Evolutionary conservation across 1,284 basidiomycete genomes (phyloP).

Genomic region (Moesziomyces globuligerus): DNA sequence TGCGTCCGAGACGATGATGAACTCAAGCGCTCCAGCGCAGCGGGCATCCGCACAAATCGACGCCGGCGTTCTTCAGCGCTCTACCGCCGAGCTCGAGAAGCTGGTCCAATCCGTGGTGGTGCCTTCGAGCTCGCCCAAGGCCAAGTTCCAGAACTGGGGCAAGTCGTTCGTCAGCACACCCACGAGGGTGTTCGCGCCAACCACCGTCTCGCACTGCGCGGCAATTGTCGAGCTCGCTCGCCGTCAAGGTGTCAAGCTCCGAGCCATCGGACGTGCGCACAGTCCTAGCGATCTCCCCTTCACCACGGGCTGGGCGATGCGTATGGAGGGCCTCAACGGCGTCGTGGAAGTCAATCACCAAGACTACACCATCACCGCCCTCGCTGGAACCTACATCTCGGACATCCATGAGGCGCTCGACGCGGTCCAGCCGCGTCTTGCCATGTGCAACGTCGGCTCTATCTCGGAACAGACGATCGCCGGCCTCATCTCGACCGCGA

Average conservation of each 20-base stretch:
- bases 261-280: slow-evolving; percentile 89
- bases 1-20: not conserved
- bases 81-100: slow-evolving; percentile 29
- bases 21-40: not conserved
- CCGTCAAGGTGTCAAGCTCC: slow-evolving; percentile 77
- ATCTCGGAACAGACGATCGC: slow-evolving; percentile 96
- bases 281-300: slow-evolving; percentile 83
- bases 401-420: slow-evolving; percentile 71
- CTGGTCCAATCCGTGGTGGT: slow-evolving; percentile 28
- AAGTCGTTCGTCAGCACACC: slow-evolving; percentile 70
- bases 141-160: slow-evolving; percentile 71
- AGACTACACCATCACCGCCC: slow-evolving; percentile 44
- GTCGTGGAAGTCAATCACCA: slow-evolving; percentile 41
- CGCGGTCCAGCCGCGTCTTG: slow-evolving; percentile 73
- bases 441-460: slow-evolving; percentile 91
- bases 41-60: slow-evolving; percentile 16
- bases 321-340: slow-evolving; percentile 63
- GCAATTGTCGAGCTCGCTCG: slow-evolving; percentile 85
- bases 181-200: slow-evolving; percentile 78
- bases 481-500: slow-evolving; percentile 93
- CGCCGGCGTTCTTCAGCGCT: slow-evolving; percentile 18
- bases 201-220: slow-evolving; percentile 77
- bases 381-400: slow-evolving; percentile 67
- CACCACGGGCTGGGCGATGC: slow-evolving; percentile 63
- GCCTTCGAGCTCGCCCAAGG: slow-evolving; percentile 33